These are phyloP conservation scores for Biscogniauxia marginata DNA, from an alignment of 2,329 filamentous ascomycete genomes.

Conservation along the genomic window DNA sequence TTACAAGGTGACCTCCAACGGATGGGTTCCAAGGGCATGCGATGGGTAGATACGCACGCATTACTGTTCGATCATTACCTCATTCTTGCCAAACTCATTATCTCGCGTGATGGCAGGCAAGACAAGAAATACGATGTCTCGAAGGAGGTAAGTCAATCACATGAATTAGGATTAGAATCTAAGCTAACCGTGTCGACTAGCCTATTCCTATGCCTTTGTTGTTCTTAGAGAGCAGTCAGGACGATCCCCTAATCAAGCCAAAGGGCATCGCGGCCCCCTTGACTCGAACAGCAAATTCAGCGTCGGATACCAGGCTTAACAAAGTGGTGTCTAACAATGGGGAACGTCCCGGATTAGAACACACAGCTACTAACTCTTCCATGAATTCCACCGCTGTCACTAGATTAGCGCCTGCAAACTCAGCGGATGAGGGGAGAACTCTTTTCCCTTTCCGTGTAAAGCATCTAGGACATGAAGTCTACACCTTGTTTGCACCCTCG, in stretches of 20 bases:
- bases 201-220: slow-evolving; percentile 96
- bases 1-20: slow-evolving; percentile 86
- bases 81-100: slow-evolving; percentile 80
- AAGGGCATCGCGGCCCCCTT: slow-evolving; percentile 69
- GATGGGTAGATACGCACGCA: slow-evolving; percentile 91
- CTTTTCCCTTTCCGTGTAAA: slow-evolving; percentile 95
- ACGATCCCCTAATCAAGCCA: slow-evolving; percentile 83
- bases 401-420: slow-evolving; percentile 41
- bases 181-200: slow-evolving; percentile 38
- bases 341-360: slow-evolving; percentile 61
- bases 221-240: slow-evolving; percentile 87
- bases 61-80: slow-evolving; percentile 96
- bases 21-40: slow-evolving; percentile 83
- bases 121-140: slow-evolving; percentile 92
- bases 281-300: slow-evolving; percentile 59
- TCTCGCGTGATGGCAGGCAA: slow-evolving; percentile 66
- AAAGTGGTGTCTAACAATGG: slow-evolving; percentile 52
- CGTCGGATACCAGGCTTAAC: slow-evolving; percentile 57
- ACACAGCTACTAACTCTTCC: slow-evolving; percentile 67
- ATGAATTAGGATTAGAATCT: neutral
- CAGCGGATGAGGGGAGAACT: slow-evolving; percentile 77
- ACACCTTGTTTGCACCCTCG: slow-evolving; percentile 82
- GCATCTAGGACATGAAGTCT: slow-evolving; percentile 90
- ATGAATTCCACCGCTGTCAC: slow-evolving; percentile 48
- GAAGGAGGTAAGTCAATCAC: slow-evolving; percentile 62